A percentile compares a stretch with the other conserved stretches of the same genome.
Conservation (phyloP, 371 early-diverging fungal species). For the Mortierella sp. region DNA sequence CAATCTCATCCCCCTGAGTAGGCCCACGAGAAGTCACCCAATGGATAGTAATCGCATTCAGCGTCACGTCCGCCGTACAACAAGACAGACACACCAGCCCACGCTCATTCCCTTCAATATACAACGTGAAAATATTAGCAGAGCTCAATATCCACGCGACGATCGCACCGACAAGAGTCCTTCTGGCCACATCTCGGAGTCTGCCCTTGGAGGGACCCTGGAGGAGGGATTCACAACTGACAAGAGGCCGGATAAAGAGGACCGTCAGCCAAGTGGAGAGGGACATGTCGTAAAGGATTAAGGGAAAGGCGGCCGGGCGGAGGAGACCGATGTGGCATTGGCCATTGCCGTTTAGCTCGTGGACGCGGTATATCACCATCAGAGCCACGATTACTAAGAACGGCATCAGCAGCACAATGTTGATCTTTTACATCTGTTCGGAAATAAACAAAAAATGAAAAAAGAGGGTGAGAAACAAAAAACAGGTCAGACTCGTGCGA, state of each 20-base stretch:
- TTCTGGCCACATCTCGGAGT: conserved; percentile 60
- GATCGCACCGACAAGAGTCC: conserved; percentile 57
- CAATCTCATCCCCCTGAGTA: not conserved
- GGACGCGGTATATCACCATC: conserved; percentile 53
- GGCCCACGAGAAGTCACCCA: conserved; percentile 33
- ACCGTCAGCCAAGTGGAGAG: conserved; percentile 47
- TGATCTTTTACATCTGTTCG: conserved; percentile 52
- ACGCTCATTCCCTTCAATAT: conserved; percentile 56
- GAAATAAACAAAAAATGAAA: not conserved
- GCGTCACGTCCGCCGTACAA: conserved; percentile 19
- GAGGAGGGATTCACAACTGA: conserved; percentile 16
- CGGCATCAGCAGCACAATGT: conserved; percentile 57
- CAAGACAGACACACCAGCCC: conserved; percentile 24
- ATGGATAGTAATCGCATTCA: conserved; percentile 31
- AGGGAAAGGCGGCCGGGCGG: conserved; percentile 51
- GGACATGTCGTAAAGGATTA: conserved; percentile 59
- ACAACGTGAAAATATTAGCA: conserved; percentile 54
- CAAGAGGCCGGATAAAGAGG: conserved; percentile 60
- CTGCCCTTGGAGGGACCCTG: conserved; percentile 26
- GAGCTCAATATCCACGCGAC: conserved; percentile 50
- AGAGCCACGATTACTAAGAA: conserved; percentile 56
- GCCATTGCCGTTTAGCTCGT: conserved; percentile 28
- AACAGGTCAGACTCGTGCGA: too few species aligned
- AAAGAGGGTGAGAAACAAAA: not conserved
- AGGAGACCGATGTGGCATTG: conserved; percentile 60